These are phyloP conservation scores for Globisporangium uncinulatum DNA, from an alignment of 352 stramenopile genomes.

Conservation along the genomic window DNA sequence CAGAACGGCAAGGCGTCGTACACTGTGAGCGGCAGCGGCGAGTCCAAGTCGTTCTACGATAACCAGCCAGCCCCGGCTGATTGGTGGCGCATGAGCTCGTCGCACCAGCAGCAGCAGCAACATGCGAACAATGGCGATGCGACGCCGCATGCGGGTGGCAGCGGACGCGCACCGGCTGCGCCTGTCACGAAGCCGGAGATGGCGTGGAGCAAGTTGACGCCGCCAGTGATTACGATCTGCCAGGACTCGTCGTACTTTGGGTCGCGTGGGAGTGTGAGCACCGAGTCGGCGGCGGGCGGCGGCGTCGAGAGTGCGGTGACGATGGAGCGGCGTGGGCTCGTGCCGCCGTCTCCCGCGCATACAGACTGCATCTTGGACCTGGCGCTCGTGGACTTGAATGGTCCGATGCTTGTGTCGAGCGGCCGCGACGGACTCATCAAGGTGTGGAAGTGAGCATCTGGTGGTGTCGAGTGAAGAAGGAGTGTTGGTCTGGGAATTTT, in stretches of 20 bases:
- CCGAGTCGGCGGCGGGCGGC: constrained; percentile 39
- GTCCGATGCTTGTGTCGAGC: constrained; percentile 89
- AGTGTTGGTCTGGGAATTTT: neutral
- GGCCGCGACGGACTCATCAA: constrained; percentile 96
- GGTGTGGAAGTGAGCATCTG: constrained; percentile 84
- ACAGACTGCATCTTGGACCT: constrained; percentile 95
- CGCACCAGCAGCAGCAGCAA: constrained; percentile 15
- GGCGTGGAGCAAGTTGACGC: constrained; percentile 83
- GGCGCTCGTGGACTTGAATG: constrained; percentile 91
- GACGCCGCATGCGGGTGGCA: constrained; percentile 8
- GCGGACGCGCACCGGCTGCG: constrained; percentile 11
- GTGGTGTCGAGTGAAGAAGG: neutral
- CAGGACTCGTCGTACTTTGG: constrained; percentile 77
- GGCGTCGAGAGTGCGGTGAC: constrained; percentile 66
- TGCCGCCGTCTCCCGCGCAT: constrained; percentile 83
- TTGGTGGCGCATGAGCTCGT: constrained; percentile 82
- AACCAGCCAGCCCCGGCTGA: constrained; percentile 68
- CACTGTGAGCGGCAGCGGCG: constrained; percentile 86
- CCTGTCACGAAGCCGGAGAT: constrained; percentile 75
- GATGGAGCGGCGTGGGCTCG: constrained; percentile 86
- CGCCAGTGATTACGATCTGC: constrained; percentile 80
- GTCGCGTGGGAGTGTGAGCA: constrained; percentile 36
- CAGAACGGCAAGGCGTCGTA: constrained; percentile 91
- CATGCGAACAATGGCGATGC: constrained; percentile 22
- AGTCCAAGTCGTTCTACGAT: constrained; percentile 85